A percentile compares a stretch with the other conserved stretches of the same genome.
Conservation (phyloP, 139 green algal species). For the Dunaliella primolecta region DNA sequence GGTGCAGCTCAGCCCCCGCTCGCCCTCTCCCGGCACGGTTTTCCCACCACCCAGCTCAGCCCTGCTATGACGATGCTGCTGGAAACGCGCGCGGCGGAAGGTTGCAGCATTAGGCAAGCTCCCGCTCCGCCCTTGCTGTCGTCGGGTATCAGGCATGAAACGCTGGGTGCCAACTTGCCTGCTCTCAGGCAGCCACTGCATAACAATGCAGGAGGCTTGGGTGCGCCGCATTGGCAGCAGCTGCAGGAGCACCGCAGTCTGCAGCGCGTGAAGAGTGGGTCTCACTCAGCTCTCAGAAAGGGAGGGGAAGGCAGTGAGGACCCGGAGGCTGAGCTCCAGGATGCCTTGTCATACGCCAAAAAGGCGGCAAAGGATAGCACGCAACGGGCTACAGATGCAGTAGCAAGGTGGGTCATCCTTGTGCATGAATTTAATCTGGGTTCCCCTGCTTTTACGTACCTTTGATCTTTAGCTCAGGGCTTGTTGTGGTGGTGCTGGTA, state of each 20-base stretch:
- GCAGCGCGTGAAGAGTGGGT: too few species aligned
- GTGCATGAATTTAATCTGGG: too few species aligned
- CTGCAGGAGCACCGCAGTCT: too few species aligned
- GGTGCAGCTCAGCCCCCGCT: neutral
- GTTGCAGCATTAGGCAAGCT: too few species aligned
- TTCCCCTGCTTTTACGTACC: too few species aligned
- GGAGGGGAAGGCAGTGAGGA: too few species aligned
- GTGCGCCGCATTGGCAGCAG: too few species aligned
- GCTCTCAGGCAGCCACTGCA: neutral
- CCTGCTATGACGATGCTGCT: neutral
- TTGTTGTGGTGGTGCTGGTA: too few species aligned
- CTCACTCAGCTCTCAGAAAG: too few species aligned
- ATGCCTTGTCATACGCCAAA: neutral
- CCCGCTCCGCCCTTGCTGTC: neutral
- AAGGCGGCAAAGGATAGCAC: neutral
- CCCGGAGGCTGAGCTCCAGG: too few species aligned
- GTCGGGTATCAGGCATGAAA: neutral
- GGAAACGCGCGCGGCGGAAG: neutral
- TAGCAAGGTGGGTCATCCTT: neutral
- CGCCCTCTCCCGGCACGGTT: neutral
- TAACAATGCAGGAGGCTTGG: too few species aligned
- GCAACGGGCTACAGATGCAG: neutral
- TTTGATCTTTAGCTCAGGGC: too few species aligned
- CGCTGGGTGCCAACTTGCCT: neutral
- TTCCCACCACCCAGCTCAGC: neutral